phyloP scores from a whole-genome alignment of 805 yeast genomes.

The Metschnikowia corniflorae region DNA sequence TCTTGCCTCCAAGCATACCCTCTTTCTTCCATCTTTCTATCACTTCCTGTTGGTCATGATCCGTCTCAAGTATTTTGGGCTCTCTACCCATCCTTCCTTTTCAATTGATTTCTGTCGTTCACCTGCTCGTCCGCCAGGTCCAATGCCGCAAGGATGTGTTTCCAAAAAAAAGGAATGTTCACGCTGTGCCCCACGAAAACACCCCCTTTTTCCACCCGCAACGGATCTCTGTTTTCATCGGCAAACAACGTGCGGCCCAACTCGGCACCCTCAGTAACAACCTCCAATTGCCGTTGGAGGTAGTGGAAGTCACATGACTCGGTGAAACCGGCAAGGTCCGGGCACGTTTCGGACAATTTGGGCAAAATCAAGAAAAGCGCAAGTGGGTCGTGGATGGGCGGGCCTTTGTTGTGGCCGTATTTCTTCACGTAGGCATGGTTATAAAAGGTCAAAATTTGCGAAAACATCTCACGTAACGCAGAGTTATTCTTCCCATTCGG shows the following conservation, averaged over 20 bases:
- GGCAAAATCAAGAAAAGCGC: conserved; percentile 16
- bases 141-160: conserved; percentile 11
- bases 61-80: too few relatives aligned
- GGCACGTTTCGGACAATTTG: conserved; percentile 12
- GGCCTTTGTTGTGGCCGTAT: conserved; percentile 11
- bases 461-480: conserved; percentile 9
- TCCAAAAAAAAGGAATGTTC: conserved; percentile 16
- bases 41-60: too few relatives aligned
- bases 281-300: conserved; percentile 23
- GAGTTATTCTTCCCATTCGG: conserved; percentile 6
- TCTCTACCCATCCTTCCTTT: too few relatives aligned
- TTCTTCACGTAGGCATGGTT: conserved; percentile 9
- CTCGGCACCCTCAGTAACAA: conserved; percentile 26
- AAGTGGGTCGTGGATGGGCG: conserved; percentile 20
- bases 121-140: conserved; percentile 14
- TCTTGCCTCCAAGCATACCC: too few relatives aligned
- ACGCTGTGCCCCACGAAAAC: conserved; percentile 12
- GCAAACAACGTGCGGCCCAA: conserved; percentile 27
- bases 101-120: neutral
- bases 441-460: conserved; percentile 13
- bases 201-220: conserved; percentile 15
- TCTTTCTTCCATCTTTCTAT: too few relatives aligned
- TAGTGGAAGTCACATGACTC: conserved; percentile 24
- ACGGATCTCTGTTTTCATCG: conserved; percentile 14
- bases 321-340: conserved; percentile 8